Base-by-base conservation (phyloP, 2,329 filamentous ascomycete species). In the Neospermospora avenae region DNA sequence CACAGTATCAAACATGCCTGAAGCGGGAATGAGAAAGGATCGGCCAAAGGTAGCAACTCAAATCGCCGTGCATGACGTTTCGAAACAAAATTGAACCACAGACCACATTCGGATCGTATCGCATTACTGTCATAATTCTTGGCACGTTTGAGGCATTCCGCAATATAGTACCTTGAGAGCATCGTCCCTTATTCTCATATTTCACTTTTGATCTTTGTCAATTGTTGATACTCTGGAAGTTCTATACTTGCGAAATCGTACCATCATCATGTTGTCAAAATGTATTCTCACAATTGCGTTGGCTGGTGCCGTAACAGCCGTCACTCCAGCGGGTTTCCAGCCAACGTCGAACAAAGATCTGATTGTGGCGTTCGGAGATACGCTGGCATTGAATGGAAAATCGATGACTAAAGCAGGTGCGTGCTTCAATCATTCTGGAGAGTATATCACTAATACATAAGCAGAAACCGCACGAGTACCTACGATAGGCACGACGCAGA, bases 261-360 rank as follows among this genome's bases (percentile, higher is more conserved):
- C 16, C 31, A 14, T 31, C 42, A 63, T 61, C 57, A 70, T 70
- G 69, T 55, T 66, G 24, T 62, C 58, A n/a, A 58, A 48, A 16
- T 48, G 57, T 25, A n/a, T 67, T 39, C 34, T 69, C 31, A 55
- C 61, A 28, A 57, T 69, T 65, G 61, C 63, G 53, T 58, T 71
- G 54, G 65, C 67, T 57, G 67, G 67, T 61, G 61, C 59, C 20
- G 66, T 60, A 59, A 65, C 59, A 45, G 69, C 69, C 24, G 64
- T 64, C 55, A 70, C 69, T n/a, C 69, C 69, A 16, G 3, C 59
- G 3, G 67, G 65, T 16, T 70, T 70, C 42, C 20, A 62, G 37
- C 69, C 69, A 25, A 57, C 62, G n/a, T 67, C 68, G 4, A 62
- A 49, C 20, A 37, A 59, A 28, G 63, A 69, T 54, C 55, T 71